Base-by-base conservation (phyloP, 2,329 filamentous ascomycete species). In the Delphinella strobiligena region DNA sequence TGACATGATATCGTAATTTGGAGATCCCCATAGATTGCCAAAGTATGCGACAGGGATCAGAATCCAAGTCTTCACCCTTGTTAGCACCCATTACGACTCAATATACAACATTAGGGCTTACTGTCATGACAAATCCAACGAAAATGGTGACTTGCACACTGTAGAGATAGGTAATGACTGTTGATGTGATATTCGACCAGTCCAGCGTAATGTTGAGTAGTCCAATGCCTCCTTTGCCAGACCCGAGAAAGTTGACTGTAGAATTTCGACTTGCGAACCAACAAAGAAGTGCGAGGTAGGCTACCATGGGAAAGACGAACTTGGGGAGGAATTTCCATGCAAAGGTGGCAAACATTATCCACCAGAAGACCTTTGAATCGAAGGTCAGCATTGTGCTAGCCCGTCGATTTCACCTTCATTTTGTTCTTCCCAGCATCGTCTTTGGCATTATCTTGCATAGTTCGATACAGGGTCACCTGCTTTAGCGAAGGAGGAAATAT, bases 261-360 rank as follows among this genome's bases (percentile, higher is more conserved):
- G 63, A 54, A 47, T 75, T 77, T 11, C 63, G 62, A 2, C 72
- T 73, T 3, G 74, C 73, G 3, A 78, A 71, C 74, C 74, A 78
- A 56, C 74, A 78, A 5, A 78, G 61, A 36, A 77, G 74, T 2
- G 74, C 72, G 5, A 78, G 59, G 0, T 74, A 77, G 7, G 66
- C 70, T 1, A 74, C 60, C 51, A 78, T 70, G 0, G 73, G 74
- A 41, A 78, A 78, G 1, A 69, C 63, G 38, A 66, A 78, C 50
- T 78, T 73, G 1, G 74, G 74, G 0, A 78, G 55, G 44, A 78
- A 78, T 44, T 78, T 73, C 74, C 74, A 78, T 1, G 75, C 48
- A 0, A 67, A 72, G 41, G 75, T 62, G 4, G 62, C 72, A 0
- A 67, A 42, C 1, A 78, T 56, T 0, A 66, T 62, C 7, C 62